Evolutionary conservation across 768 basidiomycete genomes (phyloP).

Genomic region (Boletus reticuloceps): DNA sequence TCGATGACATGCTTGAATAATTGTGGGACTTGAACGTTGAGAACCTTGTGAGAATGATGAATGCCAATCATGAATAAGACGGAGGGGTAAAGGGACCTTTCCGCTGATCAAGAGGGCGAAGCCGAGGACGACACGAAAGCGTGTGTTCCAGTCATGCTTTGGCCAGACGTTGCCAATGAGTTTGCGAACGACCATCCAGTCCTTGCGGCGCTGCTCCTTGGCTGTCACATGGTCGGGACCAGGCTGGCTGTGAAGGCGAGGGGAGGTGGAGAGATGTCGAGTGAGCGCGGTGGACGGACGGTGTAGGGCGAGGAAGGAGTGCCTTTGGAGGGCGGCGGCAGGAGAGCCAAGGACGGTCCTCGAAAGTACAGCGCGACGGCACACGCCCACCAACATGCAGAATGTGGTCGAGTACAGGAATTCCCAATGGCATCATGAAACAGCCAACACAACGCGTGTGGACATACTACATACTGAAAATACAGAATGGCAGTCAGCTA

Average conservation of each 20-base stretch:
- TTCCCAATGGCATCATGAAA: background rate
- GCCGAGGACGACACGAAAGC: constrained; percentile 78
- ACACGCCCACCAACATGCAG: constrained; percentile 23
- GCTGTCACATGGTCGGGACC: constrained; percentile 11
- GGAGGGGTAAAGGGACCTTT: constrained; percentile 55
- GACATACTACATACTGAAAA: background rate
- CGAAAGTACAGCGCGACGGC: constrained; percentile 23
- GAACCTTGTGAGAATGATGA: constrained; percentile 48
- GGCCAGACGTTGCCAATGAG: constrained; percentile 95
- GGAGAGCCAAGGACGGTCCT: background rate
- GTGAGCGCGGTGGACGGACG: background rate
- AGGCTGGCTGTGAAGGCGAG: constrained; percentile 6
- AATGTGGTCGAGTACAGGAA: background rate
- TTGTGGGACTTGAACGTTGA: constrained; percentile 98
- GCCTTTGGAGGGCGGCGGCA: background rate
- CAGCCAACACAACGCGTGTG: too few species aligned
- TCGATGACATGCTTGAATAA: constrained; percentile 94
- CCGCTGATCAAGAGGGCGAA: constrained; percentile 76
- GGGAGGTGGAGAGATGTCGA: constrained; percentile 18
- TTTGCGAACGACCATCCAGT: constrained; percentile 83
- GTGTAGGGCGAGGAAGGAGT: constrained; percentile 4
- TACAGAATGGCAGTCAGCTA: constrained; percentile 11
- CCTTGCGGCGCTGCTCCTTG: constrained; percentile 64
- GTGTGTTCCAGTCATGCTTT: constrained; percentile 75
- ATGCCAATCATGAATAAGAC: background rate